phyloP scores from a whole-genome alignment of 441 rosid species.

The Capsella rubella region DNA sequence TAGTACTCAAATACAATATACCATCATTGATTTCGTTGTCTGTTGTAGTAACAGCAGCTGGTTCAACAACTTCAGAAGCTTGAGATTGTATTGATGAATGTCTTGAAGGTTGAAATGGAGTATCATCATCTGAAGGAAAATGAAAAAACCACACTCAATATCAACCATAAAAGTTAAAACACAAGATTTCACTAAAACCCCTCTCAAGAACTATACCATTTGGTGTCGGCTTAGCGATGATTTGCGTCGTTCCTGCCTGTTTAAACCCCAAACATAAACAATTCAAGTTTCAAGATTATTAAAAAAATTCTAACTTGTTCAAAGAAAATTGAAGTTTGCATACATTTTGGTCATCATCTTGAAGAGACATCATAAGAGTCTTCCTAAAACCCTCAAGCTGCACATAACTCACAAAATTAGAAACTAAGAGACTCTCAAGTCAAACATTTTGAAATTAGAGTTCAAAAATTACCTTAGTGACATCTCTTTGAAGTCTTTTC shows the following conservation, averaged over 20 bases:
- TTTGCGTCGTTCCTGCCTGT: conserved; percentile 64
- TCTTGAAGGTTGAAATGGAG: conserved; percentile 51
- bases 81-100: conserved; percentile 56
- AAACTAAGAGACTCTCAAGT: not conserved
- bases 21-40: conserved; percentile 60
- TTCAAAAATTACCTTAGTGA: conserved; percentile 62
- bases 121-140: conserved; percentile 61
- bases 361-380: conserved; percentile 87
- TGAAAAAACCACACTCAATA: not conserved
- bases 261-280: conserved; percentile 4
- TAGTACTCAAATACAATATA: conserved; percentile 17
- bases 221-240: conserved; percentile 84
- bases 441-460: not conserved
- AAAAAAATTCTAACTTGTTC: not conserved
- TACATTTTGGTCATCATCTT: conserved; percentile 72
- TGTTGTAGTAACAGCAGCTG: conserved; percentile 38
- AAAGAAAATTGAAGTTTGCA: not conserved
- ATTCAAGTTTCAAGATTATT: too few relatives aligned
- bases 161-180: not conserved
- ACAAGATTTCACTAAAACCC: not conserved
- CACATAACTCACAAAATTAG: conserved; percentile 23
- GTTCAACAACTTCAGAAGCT: conserved; percentile 56
- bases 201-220: conserved; percentile 37
- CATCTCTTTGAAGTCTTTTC: conserved; percentile 89
- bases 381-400: conserved; percentile 91